These are phyloP conservation scores for Colletotrichum salicis DNA, from an alignment of 2,329 filamentous ascomycete species.

Conservation along the genomic window DNA sequence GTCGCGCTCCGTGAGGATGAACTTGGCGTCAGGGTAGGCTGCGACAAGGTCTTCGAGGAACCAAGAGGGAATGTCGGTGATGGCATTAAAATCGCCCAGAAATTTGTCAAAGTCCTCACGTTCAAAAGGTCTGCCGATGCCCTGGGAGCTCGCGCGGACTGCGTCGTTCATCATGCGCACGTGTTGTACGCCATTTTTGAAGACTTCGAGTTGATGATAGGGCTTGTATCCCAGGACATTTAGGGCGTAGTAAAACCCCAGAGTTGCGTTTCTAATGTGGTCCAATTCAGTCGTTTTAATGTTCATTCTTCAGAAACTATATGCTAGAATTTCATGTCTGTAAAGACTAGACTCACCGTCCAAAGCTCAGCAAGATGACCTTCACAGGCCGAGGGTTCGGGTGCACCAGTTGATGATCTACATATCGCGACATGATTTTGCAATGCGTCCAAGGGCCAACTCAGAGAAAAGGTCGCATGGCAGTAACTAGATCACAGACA, in stretches of 20 bases:
- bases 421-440: constrained; percentile 46
- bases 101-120: constrained; percentile 52
- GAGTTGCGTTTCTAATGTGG: constrained; percentile 45
- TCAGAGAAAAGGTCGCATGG: background rate
- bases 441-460: too few species aligned
- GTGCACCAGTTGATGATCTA: constrained; percentile 48
- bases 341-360: constrained; percentile 42
- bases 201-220: constrained; percentile 49
- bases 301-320: too few species aligned
- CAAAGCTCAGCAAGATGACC: constrained; percentile 49
- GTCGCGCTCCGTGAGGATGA: constrained; percentile 48
- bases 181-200: constrained; percentile 38
- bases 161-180: constrained; percentile 45
- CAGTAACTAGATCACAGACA: background rate
- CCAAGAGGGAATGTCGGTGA: constrained; percentile 37
- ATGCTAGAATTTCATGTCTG: too few species aligned
- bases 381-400: constrained; percentile 45
- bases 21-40: constrained; percentile 48
- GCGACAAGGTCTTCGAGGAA: constrained; percentile 44
- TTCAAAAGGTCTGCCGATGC: constrained; percentile 44
- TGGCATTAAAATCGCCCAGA: constrained; percentile 49
- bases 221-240: constrained; percentile 48
- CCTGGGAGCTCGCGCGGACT: constrained; percentile 42
- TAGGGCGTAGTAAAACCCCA: constrained; percentile 47
- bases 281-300: too few species aligned